Evolutionary conservation across 495 filamentous ascomycete genomes (phyloP).

Genomic region (Penicilliopsis zonata): DNA sequence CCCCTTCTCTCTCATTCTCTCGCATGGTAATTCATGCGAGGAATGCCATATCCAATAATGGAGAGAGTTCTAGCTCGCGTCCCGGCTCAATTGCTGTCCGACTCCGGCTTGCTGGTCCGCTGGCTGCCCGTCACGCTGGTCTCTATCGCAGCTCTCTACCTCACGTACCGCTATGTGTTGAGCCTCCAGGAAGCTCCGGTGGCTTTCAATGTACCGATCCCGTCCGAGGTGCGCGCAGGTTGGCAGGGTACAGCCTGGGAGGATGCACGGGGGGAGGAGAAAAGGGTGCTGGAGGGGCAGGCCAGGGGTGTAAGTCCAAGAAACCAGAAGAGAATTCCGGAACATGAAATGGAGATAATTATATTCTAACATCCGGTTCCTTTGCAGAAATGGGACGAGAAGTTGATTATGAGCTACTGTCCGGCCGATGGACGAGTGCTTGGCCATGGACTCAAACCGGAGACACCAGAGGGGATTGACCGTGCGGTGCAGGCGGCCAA

Average conservation of each 20-base stretch:
- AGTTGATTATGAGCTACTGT: conserved; percentile 55
- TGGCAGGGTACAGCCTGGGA: conserved; percentile 53
- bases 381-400: conserved; percentile 31
- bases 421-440: conserved; percentile 81
- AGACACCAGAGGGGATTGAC: conserved; percentile 69
- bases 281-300: conserved; percentile 34
- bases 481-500: conserved; percentile 61
- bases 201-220: conserved; percentile 44
- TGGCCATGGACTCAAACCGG: conserved; percentile 62
- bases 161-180: conserved; percentile 23
- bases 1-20: too few species aligned
- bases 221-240: conserved; percentile 39
- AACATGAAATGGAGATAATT: not conserved
- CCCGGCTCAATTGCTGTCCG: too few species aligned
- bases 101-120: too few species aligned
- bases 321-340: too few species aligned
- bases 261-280: conserved; percentile 26
- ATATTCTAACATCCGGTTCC: not conserved
- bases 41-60: too few species aligned
- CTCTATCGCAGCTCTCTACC: conserved; percentile 23
- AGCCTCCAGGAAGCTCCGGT: conserved; percentile 37
- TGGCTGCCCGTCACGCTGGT: conserved; percentile 17
- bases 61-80: too few species aligned
- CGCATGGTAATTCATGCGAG: too few species aligned
- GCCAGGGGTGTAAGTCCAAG: conserved; percentile 27